Conservation (phyloP, 2,329 filamentous ascomycete genomes). For the Penicillium aurantiogriseum region DNA sequence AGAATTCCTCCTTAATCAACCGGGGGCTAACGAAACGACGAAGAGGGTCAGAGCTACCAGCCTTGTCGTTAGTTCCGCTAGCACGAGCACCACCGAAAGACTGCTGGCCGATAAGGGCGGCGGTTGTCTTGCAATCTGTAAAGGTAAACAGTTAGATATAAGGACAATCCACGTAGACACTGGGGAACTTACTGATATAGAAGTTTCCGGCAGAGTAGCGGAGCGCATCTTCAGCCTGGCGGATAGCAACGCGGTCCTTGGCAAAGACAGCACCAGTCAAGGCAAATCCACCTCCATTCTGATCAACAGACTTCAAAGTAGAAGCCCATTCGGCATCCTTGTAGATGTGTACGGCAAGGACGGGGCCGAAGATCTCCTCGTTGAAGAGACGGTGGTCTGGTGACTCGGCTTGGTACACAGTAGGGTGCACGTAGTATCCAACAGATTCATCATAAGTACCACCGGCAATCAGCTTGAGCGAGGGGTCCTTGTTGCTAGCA, state of each 20-base stretch:
- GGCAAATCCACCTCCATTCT: constrained; percentile 35
- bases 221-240: constrained; percentile 37
- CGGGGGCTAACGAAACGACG: constrained; percentile 63
- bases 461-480: constrained; percentile 68
- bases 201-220: constrained; percentile 43
- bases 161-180: neutral
- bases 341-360: constrained; percentile 72
- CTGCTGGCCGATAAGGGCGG: constrained; percentile 71
- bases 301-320: constrained; percentile 49
- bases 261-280: constrained; percentile 43
- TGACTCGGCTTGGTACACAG: constrained; percentile 70
- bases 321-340: constrained; percentile 65
- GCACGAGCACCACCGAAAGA: constrained; percentile 67
- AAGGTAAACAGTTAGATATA: neutral
- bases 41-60: constrained; percentile 61
- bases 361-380: constrained; percentile 76
- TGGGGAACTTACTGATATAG: constrained; percentile 38
- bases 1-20: constrained; percentile 72
- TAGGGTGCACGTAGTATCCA: constrained; percentile 79
- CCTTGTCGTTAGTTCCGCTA: constrained; percentile 73
- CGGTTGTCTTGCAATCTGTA: constrained; percentile 53
- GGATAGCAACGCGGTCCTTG: constrained; percentile 37
- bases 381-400: constrained; percentile 69
- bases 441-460: constrained; percentile 71
- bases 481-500: constrained; percentile 67